A percentile compares a stretch with the other conserved stretches of the same genome.
Evolutionary conservation across 371 early-diverging fungal species (phyloP).

Genomic region (Blakeslea trispora): DNA sequence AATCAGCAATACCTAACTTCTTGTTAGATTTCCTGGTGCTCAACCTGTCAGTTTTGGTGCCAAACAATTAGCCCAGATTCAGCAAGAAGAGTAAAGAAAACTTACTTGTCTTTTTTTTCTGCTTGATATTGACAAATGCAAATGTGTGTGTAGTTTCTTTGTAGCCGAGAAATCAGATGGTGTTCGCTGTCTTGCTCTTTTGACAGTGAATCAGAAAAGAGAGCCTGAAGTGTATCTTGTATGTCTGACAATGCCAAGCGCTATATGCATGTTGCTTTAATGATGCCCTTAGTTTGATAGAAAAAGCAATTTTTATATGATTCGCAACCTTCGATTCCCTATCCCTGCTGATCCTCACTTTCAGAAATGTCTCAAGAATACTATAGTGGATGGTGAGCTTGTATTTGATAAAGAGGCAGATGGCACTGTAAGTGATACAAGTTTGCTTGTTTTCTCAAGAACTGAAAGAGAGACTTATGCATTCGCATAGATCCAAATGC

Average conservation of each 20-base stretch:
- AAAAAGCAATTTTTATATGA: conserved; percentile 77
- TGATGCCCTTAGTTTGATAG: conserved; percentile 72
- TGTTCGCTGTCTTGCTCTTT: conserved; percentile 82
- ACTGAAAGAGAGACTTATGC: conserved; percentile 31
- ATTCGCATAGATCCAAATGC: conserved; percentile 29
- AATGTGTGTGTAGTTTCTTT: conserved; percentile 82
- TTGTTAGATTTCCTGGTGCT: conserved; percentile 81
- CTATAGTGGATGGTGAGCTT: conserved; percentile 93
- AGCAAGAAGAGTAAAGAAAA: conserved; percentile 67
- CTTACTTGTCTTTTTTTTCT: neutral
- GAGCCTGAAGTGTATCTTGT: conserved; percentile 71
- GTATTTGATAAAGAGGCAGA: conserved; percentile 72
- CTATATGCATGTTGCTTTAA: too few relatives aligned
- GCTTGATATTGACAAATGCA: too few relatives aligned
- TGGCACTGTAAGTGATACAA: conserved; percentile 47
- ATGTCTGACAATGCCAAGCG: conserved; percentile 13
- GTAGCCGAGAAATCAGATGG: conserved; percentile 99
- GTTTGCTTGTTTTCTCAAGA: neutral
- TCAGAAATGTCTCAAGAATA: conserved; percentile 64
- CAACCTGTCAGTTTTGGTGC: conserved; percentile 93
- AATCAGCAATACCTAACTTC: neutral
- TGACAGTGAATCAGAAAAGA: conserved; percentile 44
- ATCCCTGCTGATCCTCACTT: conserved; percentile 48
- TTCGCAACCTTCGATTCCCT: conserved; percentile 73
- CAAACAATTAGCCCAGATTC: conserved; percentile 68